These are phyloP conservation scores for Spergularia bocconei DNA, from an alignment of 148 eudicot species.

Conservation along the genomic window DNA sequence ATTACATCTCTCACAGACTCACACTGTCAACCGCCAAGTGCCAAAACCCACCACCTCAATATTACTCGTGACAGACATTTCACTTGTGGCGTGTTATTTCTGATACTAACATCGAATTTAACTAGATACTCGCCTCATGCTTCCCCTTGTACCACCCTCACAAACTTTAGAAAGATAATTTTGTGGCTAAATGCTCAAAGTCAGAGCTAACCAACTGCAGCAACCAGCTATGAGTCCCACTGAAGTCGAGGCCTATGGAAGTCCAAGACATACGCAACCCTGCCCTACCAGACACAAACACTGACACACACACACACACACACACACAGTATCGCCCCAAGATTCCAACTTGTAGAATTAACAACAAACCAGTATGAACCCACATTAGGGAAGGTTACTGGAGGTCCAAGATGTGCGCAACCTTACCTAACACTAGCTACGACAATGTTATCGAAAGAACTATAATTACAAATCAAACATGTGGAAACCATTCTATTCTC, in stretches of 20 bases:
- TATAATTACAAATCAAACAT: background rate
- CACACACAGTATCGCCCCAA: background rate
- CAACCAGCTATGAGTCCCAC: background rate
- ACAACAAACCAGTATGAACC: background rate
- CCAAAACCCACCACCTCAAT: background rate
- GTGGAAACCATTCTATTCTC: background rate
- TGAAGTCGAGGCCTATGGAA: background rate
- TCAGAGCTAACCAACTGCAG: background rate
- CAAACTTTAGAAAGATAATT: background rate
- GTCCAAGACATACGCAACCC: background rate
- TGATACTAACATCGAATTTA: background rate
- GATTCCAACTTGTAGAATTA: background rate
- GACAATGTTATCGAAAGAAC: background rate
- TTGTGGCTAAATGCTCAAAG: background rate
- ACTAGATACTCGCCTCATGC: background rate
- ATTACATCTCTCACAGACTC: background rate
- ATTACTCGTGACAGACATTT: background rate
- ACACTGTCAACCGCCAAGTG: background rate
- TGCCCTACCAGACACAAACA: background rate
- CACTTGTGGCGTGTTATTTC: background rate
- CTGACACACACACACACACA: background rate
- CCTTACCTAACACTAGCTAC: background rate
- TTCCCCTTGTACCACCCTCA: background rate
- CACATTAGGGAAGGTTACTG: background rate
- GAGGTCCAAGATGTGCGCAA: background rate